phyloP scores from a whole-genome alignment of 306 rosid genomes.

The peach (Prunus persica) region DNA sequence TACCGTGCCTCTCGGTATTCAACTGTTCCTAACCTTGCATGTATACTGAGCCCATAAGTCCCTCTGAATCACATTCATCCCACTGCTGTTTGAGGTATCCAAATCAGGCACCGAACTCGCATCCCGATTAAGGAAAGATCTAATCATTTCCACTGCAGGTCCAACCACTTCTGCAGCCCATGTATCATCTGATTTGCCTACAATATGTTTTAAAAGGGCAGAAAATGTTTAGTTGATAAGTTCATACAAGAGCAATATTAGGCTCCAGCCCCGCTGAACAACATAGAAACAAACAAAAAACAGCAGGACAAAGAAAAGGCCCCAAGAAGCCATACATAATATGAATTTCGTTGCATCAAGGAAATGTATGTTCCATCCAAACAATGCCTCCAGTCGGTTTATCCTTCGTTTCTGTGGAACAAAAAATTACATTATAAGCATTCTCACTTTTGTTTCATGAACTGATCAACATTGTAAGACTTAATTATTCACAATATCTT shows the following conservation, averaged over 20 bases:
- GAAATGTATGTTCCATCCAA: constrained; percentile 70
- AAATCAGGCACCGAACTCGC: constrained; percentile 24
- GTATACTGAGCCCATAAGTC: constrained; percentile 85
- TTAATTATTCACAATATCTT: neutral
- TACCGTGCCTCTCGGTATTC: neutral
- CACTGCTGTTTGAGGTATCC: constrained; percentile 28
- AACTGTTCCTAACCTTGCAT: constrained; percentile 57
- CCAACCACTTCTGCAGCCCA: constrained; percentile 67
- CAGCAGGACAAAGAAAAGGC: neutral
- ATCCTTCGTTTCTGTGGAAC: constrained; percentile 69
- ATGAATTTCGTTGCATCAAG: constrained; percentile 74
- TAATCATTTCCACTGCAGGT: constrained; percentile 49
- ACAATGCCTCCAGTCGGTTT: constrained; percentile 60
- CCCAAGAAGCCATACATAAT: constrained; percentile 37
- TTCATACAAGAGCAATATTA: neutral
- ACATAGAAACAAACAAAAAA: neutral
- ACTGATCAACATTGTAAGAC: neutral
- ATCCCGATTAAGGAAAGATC: constrained; percentile 47
- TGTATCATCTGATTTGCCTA: constrained; percentile 60
- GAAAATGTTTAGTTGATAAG: neutral
- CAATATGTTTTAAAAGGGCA: constrained; percentile 4
- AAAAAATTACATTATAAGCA: neutral
- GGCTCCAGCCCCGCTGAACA: neutral
- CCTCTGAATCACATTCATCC: constrained; percentile 45
- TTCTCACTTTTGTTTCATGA: neutral